Conservation (phyloP, 2,329 filamentous ascomycete species). For the Hypoxylon sp. region DNA sequence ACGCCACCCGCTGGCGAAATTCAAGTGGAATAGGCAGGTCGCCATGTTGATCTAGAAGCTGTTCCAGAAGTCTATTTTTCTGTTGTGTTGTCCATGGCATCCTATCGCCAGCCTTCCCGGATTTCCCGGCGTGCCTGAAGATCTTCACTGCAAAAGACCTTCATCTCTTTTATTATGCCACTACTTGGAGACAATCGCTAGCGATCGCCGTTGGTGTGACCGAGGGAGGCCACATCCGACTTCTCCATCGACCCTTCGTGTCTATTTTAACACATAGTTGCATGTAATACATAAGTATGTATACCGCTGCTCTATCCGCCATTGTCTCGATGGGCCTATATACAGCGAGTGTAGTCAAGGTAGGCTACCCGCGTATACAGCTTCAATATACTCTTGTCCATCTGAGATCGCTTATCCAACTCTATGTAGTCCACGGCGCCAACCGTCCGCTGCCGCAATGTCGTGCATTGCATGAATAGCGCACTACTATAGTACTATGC, state of each 20-base stretch:
- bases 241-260: slow-evolving; percentile 27
- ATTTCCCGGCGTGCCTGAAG: slow-evolving; percentile 51
- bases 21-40: slow-evolving; percentile 44
- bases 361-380: slow-evolving; percentile 37
- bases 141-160: slow-evolving; percentile 50
- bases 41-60: slow-evolving; percentile 40
- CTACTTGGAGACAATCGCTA: slow-evolving; percentile 38
- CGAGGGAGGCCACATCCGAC: slow-evolving; percentile 40
- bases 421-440: slow-evolving; percentile 47
- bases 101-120: slow-evolving; percentile 47
- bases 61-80: slow-evolving; percentile 18
- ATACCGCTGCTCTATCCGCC: slow-evolving; percentile 33
- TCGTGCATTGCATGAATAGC: slow-evolving; percentile 49
- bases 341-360: slow-evolving; percentile 24
- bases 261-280: slow-evolving; percentile 31
- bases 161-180: slow-evolving; percentile 33
- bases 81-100: slow-evolving; percentile 31
- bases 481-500: slow-evolving; percentile 32
- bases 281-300: slow-evolving; percentile 41
- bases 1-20: slow-evolving; percentile 32
- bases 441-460: slow-evolving; percentile 49
- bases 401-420: slow-evolving; percentile 45
- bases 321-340: slow-evolving; percentile 29
- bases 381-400: slow-evolving; percentile 45
- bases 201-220: slow-evolving; percentile 43